Evolutionary conservation across 2,329 filamentous ascomycete species (phyloP).

Genomic region (Colletotrichum somersetense): DNA sequence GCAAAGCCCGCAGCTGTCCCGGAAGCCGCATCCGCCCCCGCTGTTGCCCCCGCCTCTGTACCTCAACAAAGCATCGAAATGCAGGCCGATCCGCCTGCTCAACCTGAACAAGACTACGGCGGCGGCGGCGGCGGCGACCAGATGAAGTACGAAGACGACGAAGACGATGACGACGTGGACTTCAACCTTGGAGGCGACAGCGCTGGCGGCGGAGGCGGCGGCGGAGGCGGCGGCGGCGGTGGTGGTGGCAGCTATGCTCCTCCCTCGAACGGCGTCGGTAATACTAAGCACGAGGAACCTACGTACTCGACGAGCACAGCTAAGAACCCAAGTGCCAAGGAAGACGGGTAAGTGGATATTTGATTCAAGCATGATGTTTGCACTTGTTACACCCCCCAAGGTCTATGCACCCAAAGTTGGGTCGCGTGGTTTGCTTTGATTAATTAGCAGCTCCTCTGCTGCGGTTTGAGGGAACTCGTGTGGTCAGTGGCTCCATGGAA

Average conservation of each 20-base stretch:
- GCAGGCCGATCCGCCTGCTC: constrained; percentile 46
- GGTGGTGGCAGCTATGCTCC: constrained; percentile 23
- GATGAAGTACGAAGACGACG: constrained; percentile 60
- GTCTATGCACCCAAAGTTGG: constrained; percentile 14
- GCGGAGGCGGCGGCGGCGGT: constrained; percentile 24
- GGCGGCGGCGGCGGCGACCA: constrained; percentile 49
- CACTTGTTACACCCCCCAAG: constrained; percentile 19
- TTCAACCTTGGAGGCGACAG: constrained; percentile 66
- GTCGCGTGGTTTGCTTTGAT: constrained; percentile 13
- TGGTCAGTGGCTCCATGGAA: constrained; percentile 26
- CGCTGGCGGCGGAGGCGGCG: constrained; percentile 48
- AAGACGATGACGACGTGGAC: constrained; percentile 70
- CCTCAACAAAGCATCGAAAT: constrained; percentile 48
- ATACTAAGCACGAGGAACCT: constrained; percentile 49
- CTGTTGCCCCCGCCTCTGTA: constrained; percentile 45
- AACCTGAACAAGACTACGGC: constrained; percentile 54
- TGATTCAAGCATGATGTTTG: constrained; percentile 40
- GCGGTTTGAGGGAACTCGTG: constrained; percentile 27
- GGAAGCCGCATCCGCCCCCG: constrained; percentile 52
- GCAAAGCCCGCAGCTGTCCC: constrained; percentile 48
- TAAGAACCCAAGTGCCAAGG: constrained; percentile 79
- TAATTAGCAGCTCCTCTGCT: constrained; percentile 34
- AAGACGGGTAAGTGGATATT: constrained; percentile 82
- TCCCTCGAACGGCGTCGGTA: constrained; percentile 35
- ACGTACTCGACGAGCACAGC: constrained; percentile 48